A percentile compares a stretch with the other conserved stretches of the same genome.
Evolutionary conservation across 2,329 filamentous ascomycete species (phyloP).

Genomic region (Claviceps sp.): DNA sequence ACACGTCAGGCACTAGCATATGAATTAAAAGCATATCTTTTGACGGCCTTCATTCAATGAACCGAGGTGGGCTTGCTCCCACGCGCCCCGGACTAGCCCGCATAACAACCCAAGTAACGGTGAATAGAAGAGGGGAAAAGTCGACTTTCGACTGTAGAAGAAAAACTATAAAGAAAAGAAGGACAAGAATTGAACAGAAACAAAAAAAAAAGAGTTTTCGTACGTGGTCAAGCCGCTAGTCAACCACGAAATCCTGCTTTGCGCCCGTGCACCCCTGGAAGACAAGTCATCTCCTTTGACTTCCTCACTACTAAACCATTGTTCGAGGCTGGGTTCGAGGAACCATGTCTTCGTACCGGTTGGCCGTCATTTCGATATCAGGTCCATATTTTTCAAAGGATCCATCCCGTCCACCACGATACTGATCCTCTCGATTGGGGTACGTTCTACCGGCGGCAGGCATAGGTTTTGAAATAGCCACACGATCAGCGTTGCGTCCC

Average conservation of each 20-base stretch:
- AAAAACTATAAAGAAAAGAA: background rate
- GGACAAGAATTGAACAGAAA: background rate
- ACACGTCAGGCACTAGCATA: too few relatives aligned
- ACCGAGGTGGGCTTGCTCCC: background rate
- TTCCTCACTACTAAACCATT: slow-evolving; percentile 19
- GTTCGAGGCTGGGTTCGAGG: slow-evolving; percentile 35
- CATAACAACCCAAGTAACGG: background rate
- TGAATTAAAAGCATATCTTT: background rate
- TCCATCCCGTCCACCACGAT: slow-evolving; percentile 8
- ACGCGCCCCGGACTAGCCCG: background rate
- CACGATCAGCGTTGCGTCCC: slow-evolving; percentile 9
- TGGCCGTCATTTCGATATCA: slow-evolving; percentile 37
- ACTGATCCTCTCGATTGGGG: slow-evolving; percentile 18
- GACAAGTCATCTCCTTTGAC: background rate
- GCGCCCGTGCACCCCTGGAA: too few relatives aligned
- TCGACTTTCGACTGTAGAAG: background rate
- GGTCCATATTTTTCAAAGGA: slow-evolving; percentile 24
- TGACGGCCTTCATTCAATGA: background rate
- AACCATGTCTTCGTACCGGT: slow-evolving; percentile 45
- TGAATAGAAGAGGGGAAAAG: background rate
- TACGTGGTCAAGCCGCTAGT: background rate
- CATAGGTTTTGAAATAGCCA: slow-evolving; percentile 39
- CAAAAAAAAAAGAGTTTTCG: background rate
- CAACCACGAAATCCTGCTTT: background rate
- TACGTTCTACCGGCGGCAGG: slow-evolving; percentile 29